A percentile compares a stretch with the other conserved stretches of the same genome.
Conservation (phyloP, 192 early-diverging fungal genomes). For the Backusella westeae region DNA sequence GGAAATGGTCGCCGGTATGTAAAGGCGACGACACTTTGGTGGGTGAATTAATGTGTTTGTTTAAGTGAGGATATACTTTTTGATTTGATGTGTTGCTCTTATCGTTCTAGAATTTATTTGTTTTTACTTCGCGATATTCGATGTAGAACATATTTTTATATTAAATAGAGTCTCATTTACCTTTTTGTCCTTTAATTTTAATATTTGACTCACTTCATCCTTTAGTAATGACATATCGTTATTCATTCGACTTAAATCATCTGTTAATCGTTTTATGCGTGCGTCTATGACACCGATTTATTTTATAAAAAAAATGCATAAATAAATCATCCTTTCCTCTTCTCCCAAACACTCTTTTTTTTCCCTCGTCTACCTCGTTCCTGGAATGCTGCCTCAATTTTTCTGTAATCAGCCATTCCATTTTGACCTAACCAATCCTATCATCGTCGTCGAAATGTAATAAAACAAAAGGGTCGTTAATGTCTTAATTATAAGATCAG, state of each 20-base stretch:
- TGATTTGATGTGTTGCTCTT: not conserved
- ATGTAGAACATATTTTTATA: not conserved
- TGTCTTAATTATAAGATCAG: not conserved
- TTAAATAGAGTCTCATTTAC: conserved; percentile 14
- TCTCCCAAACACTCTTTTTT: not conserved
- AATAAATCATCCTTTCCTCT: not conserved
- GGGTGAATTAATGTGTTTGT: conserved; percentile 9
- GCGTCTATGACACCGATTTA: conserved; percentile 19
- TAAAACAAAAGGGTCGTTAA: not conserved
- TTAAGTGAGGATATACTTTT: conserved; percentile 11
- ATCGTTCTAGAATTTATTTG: not conserved
- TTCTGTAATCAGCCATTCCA: conserved; percentile 46
- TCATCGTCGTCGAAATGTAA: not conserved
- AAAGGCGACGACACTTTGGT: conserved; percentile 5
- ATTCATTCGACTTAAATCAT: conserved; percentile 40
- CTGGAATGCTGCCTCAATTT: conserved; percentile 46
- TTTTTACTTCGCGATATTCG: not conserved
- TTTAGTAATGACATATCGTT: conserved; percentile 40
- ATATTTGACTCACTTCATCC: conserved; percentile 40
- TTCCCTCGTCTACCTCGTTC: conserved; percentile 35
- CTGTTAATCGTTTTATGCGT: conserved; percentile 37
- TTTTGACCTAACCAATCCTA: conserved; percentile 45
- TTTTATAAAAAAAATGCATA: not conserved
- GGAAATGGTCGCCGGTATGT: not conserved
- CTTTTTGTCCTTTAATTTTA: conserved; percentile 48